These are phyloP conservation scores for Fusarium sulawesiense DNA, from an alignment of 2,329 filamentous ascomycete species.

Conservation along the genomic window DNA sequence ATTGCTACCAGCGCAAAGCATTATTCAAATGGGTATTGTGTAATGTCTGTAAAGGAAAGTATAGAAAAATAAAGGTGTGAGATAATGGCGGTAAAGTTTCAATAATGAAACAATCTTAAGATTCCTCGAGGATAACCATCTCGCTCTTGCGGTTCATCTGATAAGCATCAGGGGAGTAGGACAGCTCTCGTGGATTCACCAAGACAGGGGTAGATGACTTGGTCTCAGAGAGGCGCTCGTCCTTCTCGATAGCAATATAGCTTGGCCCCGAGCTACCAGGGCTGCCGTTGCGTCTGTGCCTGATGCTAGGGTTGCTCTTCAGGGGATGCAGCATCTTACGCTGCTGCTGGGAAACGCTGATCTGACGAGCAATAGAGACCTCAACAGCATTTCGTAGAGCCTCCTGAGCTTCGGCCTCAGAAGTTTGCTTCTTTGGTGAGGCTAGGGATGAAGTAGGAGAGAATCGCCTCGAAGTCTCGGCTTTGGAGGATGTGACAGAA, in stretches of 20 bases:
- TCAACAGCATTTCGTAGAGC: conserved; percentile 68
- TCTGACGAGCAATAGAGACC: conserved; percentile 75
- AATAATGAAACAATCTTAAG: neutral
- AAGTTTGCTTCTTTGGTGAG: conserved; percentile 42
- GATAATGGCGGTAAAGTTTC: neutral
- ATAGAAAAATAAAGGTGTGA: neutral
- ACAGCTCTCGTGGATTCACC: conserved; percentile 52
- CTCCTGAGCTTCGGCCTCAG: conserved; percentile 37
- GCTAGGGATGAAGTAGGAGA: conserved; percentile 31
- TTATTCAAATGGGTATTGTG: conserved; percentile 18
- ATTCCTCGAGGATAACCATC: conserved; percentile 61
- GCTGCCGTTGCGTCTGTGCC: conserved; percentile 33
- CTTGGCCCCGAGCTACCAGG: conserved; percentile 17
- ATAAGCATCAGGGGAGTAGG: conserved; percentile 50
- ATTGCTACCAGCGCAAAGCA: conserved; percentile 36
- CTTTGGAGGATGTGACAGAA: conserved; percentile 45
- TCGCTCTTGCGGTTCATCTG: conserved; percentile 64
- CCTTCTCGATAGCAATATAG: conserved; percentile 41
- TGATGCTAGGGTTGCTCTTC: conserved; percentile 50
- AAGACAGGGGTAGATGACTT: conserved; percentile 60
- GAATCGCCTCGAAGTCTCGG: conserved; percentile 21
- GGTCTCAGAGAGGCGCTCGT: conserved; percentile 51
- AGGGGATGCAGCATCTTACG: conserved; percentile 68
- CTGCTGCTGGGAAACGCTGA: conserved; percentile 73
- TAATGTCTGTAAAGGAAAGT: conserved; percentile 2